Base-by-base conservation (phyloP, 2,329 filamentous ascomycete genomes). In the Neonectria ditissima region DNA sequence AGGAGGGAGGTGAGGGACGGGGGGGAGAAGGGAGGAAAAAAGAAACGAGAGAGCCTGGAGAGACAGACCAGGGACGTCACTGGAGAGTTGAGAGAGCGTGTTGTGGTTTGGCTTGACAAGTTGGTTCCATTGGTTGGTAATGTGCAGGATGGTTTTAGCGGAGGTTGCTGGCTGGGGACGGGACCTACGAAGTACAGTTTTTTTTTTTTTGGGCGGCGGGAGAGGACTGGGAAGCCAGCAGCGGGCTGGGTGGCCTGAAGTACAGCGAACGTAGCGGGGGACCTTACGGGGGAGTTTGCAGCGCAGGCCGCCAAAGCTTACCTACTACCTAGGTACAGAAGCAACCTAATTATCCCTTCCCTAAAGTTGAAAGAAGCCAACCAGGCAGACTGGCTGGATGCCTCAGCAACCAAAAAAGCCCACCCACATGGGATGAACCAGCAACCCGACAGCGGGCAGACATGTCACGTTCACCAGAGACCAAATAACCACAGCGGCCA, bases 331-430 rank as follows among this genome's bases (percentile, higher is more conserved):
- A n/a, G n/a, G n/a, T n/a, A 45, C 57, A 22, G 45, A 26, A 18
- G 28, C 16, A 20, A n/a, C n/a, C n/a, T n/a, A 18, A 60, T 18
- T 18, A 16, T 39, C 39, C 37, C n/a, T 39, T 39, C 37, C 18
- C 9, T 20, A n/a, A 11, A n/a, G 37, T 41, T n/a, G n/a, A 41
- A 18, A 41, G 37, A 18, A 13, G n/a, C n/a, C 16, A n/a, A 41
- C 37, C n/a, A n/a, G n/a, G n/a, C n/a, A n/a, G n/a, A n/a, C n/a
- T n/a, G n/a, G n/a, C n/a, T 57, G 66, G 63, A 69, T 70, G 71
- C 71, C 71, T 73, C 66, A 71, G 71, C 71, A 73, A 73, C 69
- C 65, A 45, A 54, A 65, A 58, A 43, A n/a, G n/a, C n/a, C n/a
- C n/a, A n/a, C 63, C 65, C 67, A 67, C 65, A 41, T n/a, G 26